Conservation (phyloP, 2,329 filamentous ascomycete species). For the Fusarium armeniacum region DNA sequence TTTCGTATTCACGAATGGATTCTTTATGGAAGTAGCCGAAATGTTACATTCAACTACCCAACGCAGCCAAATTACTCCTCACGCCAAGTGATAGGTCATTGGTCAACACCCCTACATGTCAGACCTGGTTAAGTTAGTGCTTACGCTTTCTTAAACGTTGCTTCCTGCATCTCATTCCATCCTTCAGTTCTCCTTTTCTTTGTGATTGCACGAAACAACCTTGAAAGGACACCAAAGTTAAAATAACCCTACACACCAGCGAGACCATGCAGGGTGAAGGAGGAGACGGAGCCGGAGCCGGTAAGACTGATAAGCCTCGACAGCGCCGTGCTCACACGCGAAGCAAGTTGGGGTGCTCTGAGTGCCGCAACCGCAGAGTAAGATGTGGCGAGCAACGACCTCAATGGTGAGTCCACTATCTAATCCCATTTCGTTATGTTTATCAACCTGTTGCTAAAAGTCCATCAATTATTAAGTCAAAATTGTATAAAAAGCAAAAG, state of each 20-base stretch:
- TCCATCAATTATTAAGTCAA: neutral
- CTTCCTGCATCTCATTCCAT: neutral
- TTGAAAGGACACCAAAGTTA: neutral
- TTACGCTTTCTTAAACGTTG: neutral
- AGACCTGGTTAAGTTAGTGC: slow-evolving; percentile 23
- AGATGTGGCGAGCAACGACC: slow-evolving; percentile 29
- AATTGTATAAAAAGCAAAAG: slow-evolving; percentile 13
- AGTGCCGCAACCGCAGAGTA: slow-evolving; percentile 23
- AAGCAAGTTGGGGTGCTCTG: slow-evolving; percentile 21
- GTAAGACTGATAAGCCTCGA: slow-evolving; percentile 7
- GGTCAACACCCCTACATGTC: neutral
- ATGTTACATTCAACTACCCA: neutral
- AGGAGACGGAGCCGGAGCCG: neutral
- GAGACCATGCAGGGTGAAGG: neutral
- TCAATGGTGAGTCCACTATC: slow-evolving; percentile 15
- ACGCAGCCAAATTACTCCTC: neutral
- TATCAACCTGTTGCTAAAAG: neutral
- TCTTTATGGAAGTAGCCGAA: neutral
- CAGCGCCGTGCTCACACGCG: slow-evolving; percentile 26
- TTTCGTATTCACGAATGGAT: too few species aligned
- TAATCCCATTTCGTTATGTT: neutral
- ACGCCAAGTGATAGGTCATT: neutral
- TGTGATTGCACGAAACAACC: neutral
- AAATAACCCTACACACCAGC: neutral
- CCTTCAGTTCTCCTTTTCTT: neutral